Percentiles rank a stretch among this genome's conserved stretches.
Conservation (phyloP, 106 monocot species). For the Hemerocallis citrina region DNA sequence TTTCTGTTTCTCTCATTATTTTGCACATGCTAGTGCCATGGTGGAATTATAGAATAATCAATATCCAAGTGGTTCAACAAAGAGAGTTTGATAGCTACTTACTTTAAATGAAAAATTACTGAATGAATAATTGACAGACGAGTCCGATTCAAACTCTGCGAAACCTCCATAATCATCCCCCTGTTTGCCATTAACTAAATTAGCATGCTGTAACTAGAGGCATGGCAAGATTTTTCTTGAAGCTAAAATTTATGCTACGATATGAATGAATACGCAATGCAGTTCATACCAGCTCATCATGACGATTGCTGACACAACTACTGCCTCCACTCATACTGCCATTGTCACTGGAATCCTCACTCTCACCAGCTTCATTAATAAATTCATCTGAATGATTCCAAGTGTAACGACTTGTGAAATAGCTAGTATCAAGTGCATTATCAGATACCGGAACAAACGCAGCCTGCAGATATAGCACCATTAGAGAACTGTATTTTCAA, state of each 20-base stretch:
- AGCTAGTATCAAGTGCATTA: conserved; percentile 88
- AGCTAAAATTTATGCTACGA: background rate
- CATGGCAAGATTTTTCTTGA: background rate
- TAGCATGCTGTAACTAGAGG: background rate
- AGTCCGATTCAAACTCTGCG: conserved; percentile 56
- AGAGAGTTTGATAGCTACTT: conserved; percentile 11
- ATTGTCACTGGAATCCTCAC: conserved; percentile 84
- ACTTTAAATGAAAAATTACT: conserved; percentile 99
- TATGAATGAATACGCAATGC: background rate
- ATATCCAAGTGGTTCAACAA: no score
- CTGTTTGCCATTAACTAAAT: conserved; percentile 22
- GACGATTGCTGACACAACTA: conserved; percentile 75
- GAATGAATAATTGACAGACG: conserved; percentile 80
- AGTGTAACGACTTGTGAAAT: conserved; percentile 87
- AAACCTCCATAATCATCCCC: conserved; percentile 61
- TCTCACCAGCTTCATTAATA: conserved; percentile 72
- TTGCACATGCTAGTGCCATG: background rate
- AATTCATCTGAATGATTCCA: conserved; percentile 96
- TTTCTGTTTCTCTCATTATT: background rate
- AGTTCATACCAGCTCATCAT: conserved; percentile 62
- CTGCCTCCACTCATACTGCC: conserved; percentile 83
- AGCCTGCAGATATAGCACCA: conserved; percentile 48
- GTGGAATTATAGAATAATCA: background rate
- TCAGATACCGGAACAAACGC: conserved; percentile 96
- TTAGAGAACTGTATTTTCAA: background rate